phyloP scores from a whole-genome alignment of 2,329 filamentous ascomycete species.

The Penicillium sp. region DNA sequence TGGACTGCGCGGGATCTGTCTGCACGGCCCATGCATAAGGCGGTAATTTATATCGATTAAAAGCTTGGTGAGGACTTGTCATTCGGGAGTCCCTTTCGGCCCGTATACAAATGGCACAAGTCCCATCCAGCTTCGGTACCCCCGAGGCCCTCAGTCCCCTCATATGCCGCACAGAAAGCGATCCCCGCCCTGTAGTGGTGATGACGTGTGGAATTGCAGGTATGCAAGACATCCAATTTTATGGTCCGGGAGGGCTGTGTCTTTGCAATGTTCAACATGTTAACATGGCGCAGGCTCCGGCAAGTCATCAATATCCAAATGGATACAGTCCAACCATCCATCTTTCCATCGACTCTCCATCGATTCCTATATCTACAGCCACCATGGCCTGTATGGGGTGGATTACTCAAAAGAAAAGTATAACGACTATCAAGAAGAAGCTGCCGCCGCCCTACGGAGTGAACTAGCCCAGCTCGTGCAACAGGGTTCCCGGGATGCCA shows the following conservation, averaged over 20 bases:
- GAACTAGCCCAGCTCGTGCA: slow-evolving; percentile 6
- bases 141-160: slow-evolving; percentile 6
- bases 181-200: slow-evolving; percentile 11
- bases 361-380: slow-evolving; percentile 11
- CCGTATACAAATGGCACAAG: slow-evolving; percentile 4
- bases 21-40: neutral
- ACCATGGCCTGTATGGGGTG: slow-evolving; percentile 11
- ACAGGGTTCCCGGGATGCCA: slow-evolving; percentile 5
- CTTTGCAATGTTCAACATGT: neutral
- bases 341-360: slow-evolving; percentile 17
- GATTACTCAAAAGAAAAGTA: slow-evolving; percentile 14
- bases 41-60: neutral
- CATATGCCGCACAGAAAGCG: slow-evolving; percentile 5
- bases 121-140: neutral
- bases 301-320: slow-evolving; percentile 17
- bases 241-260: neutral
- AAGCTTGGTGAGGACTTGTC: neutral
- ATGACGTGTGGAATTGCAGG: slow-evolving; percentile 17
- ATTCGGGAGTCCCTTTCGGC: neutral
- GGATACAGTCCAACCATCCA: slow-evolving; percentile 11
- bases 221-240: neutral
- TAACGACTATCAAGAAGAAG: slow-evolving; percentile 13
- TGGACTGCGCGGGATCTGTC: neutral
- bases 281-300: slow-evolving; percentile 8
- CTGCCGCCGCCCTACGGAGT: slow-evolving; percentile 5